phyloP scores from a whole-genome alignment of 345 rosid species.

The Citrus trifoliata region DNA sequence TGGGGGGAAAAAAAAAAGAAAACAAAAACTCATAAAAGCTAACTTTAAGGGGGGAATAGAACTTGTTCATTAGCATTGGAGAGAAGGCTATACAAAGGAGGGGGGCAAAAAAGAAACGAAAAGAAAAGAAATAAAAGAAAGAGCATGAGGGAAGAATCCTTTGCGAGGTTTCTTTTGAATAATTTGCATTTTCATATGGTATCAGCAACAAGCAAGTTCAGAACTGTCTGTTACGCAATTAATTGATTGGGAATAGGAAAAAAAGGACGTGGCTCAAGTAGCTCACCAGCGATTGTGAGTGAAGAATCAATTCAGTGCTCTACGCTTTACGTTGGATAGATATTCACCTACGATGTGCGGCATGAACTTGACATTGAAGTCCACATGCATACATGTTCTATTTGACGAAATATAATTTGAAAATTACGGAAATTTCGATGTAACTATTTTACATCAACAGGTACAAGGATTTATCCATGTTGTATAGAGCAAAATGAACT shows the following conservation, averaged over 20 bases:
- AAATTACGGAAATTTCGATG: background rate
- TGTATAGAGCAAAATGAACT: background rate
- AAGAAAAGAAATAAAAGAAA: too few species aligned
- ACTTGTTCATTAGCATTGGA: background rate
- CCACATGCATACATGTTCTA: background rate
- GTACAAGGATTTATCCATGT: background rate
- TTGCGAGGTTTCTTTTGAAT: background rate
- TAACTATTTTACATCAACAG: background rate
- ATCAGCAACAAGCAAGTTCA: background rate
- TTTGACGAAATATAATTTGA: background rate
- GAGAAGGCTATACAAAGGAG: background rate
- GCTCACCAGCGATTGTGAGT: background rate
- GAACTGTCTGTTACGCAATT: background rate
- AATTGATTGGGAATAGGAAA: background rate
- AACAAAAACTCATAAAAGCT: background rate
- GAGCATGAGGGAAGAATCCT: constrained; percentile 3
- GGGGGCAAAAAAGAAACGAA: background rate
- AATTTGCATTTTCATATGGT: background rate
- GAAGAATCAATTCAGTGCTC: constrained; percentile 13
- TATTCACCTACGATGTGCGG: constrained; percentile 1
- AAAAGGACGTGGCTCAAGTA: background rate
- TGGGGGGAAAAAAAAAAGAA: background rate
- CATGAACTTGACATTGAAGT: constrained; percentile 11
- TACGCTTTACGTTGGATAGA: constrained; percentile 8
- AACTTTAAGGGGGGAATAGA: background rate